Percentiles rank a stretch among this genome's conserved stretches.
These are phyloP conservation scores for Lactarius pseudohatsudake DNA, from an alignment of 768 basidiomycete species.

Conservation along the genomic window DNA sequence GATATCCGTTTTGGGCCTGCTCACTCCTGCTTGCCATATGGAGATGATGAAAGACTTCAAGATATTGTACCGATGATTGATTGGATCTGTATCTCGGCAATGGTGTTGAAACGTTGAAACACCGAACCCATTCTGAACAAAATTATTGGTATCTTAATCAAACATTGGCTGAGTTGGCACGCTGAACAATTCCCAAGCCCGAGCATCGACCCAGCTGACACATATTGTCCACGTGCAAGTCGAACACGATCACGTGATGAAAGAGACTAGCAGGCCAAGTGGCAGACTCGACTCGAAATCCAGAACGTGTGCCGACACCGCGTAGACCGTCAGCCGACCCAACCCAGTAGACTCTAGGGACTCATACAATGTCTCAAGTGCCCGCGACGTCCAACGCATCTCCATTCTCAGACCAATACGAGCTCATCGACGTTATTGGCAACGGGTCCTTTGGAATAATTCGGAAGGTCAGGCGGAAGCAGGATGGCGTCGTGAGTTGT, in stretches of 20 bases:
- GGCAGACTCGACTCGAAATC: neutral
- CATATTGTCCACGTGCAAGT: slow-evolving; percentile 13
- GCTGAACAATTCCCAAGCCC: too few species aligned
- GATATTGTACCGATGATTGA: too few species aligned
- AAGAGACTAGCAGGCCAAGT: neutral
- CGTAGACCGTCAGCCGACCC: neutral
- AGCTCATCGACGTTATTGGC: slow-evolving; percentile 88
- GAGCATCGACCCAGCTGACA: too few species aligned
- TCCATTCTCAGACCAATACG: slow-evolving; percentile 70
- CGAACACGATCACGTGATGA: slow-evolving; percentile 24
- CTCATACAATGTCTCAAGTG: neutral
- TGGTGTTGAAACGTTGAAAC: too few species aligned
- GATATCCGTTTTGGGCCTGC: too few species aligned
- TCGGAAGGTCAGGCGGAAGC: slow-evolving; percentile 84
- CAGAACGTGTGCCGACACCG: neutral
- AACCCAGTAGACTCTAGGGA: neutral
- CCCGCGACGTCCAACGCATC: slow-evolving; percentile 31
- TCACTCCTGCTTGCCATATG: too few species aligned
- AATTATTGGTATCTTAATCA: too few species aligned
- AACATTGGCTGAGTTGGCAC: too few species aligned
- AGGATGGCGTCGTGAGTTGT: slow-evolving; percentile 72
- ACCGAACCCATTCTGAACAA: too few species aligned
- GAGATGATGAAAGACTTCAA: too few species aligned
- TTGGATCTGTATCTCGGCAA: too few species aligned
- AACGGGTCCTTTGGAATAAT: slow-evolving; percentile 99